These are phyloP conservation scores for Acanthamoeba sp. DNA, from an alignment of 208 protist genomes.

Conservation along the genomic window DNA sequence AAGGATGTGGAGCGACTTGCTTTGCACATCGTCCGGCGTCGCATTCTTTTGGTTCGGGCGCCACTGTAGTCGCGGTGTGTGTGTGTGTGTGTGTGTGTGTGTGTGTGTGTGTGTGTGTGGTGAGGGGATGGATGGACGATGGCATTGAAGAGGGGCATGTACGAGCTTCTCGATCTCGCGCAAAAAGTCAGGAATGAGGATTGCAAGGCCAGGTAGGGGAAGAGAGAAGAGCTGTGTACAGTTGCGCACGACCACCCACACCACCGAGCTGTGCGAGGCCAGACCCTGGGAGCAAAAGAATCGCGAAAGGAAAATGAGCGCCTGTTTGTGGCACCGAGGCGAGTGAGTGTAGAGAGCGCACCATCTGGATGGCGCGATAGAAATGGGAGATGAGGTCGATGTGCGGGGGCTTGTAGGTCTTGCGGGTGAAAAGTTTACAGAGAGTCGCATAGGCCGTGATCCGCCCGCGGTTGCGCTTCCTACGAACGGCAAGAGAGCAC, in stretches of 20 bases:
- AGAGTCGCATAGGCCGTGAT: constrained; percentile 70
- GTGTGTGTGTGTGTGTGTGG: neutral
- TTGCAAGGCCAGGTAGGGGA: constrained; percentile 31
- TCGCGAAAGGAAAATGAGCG: neutral
- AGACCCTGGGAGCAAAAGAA: neutral
- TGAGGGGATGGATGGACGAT: neutral
- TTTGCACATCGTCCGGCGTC: constrained; percentile 71
- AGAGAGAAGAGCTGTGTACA: constrained; percentile 71
- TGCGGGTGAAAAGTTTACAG: constrained; percentile 71
- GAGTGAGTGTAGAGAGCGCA: neutral
- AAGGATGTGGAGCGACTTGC: constrained; percentile 52
- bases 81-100: neutral
- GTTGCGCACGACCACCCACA: constrained; percentile 73
- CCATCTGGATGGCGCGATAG: constrained; percentile 53
- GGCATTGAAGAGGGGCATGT: neutral
- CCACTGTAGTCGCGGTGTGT: neutral
- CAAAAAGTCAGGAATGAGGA: constrained; percentile 74
- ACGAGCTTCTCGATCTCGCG: constrained; percentile 74
- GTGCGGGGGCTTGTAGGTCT: constrained; percentile 48
- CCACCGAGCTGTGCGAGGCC: constrained; percentile 37
- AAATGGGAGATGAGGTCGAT: constrained; percentile 68
- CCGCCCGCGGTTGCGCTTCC: constrained; percentile 67
- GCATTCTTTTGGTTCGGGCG: constrained; percentile 66
- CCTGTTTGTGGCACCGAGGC: neutral
- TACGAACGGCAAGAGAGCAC: no score